These are phyloP conservation scores for Rhynchosporium graminicola DNA, from an alignment of 2,329 filamentous ascomycete species.

Conservation along the genomic window DNA sequence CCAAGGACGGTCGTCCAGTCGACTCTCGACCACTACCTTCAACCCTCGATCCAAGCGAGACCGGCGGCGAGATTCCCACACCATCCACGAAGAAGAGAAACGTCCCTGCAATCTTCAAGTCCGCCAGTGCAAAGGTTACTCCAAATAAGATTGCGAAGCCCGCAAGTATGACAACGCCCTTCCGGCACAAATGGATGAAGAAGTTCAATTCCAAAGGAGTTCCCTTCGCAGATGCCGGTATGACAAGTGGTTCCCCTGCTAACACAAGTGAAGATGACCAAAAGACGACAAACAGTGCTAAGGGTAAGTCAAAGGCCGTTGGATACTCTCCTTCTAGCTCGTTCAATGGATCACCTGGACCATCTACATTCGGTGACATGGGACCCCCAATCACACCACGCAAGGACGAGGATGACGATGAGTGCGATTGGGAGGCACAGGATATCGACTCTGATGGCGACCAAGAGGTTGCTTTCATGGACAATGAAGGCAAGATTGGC, in stretches of 20 bases:
- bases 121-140: slow-evolving; percentile 7
- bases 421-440: slow-evolving; percentile 5
- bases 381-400: neutral
- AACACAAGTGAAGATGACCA: slow-evolving; percentile 10
- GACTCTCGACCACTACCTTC: slow-evolving; percentile 9
- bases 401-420: slow-evolving; percentile 13
- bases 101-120: neutral
- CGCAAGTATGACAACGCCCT: slow-evolving; percentile 15
- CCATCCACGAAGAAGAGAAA: neutral
- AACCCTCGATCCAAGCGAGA: neutral
- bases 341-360: neutral
- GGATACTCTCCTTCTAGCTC: neutral
- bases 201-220: slow-evolving; percentile 15
- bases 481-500: slow-evolving; percentile 2
- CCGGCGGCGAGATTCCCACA: neutral
- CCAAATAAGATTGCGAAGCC: slow-evolving; percentile 17
- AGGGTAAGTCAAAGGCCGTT: neutral
- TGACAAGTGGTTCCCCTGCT: neutral
- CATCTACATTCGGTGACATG: neutral
- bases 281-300: neutral
- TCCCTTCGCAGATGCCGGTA: neutral
- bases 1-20: slow-evolving; percentile 4
- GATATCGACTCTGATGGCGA: neutral
- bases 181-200: slow-evolving; percentile 15
- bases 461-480: neutral